A percentile compares a stretch with the other conserved stretches of the same genome.
Evolutionary conservation across 345 rosid species (phyloP).

Genomic region (Linum usitatissimum): DNA sequence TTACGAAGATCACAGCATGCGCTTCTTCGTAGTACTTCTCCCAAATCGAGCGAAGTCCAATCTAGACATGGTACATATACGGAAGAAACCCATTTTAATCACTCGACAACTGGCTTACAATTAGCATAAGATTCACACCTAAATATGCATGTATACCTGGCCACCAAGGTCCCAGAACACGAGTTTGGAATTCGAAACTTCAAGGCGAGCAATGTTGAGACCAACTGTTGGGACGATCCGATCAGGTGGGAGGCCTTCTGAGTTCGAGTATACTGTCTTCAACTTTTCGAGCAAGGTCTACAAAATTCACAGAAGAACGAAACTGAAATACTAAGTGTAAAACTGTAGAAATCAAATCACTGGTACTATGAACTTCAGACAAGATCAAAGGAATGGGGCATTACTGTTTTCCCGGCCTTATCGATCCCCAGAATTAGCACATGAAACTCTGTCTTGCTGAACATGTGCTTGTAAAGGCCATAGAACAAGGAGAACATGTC

Average conservation of each 20-base stretch:
- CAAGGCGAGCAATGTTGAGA: conserved; percentile 80
- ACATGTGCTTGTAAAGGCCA: conserved; percentile 79
- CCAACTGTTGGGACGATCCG: conserved; percentile 98
- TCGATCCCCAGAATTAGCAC: conserved; percentile 96
- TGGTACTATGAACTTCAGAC: neutral
- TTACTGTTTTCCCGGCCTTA: conserved; percentile 95
- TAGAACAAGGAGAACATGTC: conserved; percentile 95
- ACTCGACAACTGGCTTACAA: conserved; percentile 2
- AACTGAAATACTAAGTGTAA: neutral
- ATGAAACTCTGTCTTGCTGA: conserved; percentile 82
- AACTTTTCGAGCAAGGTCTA: conserved; percentile 93
- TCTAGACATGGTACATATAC: conserved; percentile 30
- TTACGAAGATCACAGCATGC: conserved; percentile 78
- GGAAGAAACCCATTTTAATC: neutral
- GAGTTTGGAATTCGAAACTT: conserved; percentile 71
- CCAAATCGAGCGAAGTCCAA: conserved; percentile 96
- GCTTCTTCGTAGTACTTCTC: conserved; percentile 99
- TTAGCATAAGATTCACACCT: neutral
- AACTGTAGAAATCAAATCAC: neutral
- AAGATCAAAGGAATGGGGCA: conserved; percentile 3
- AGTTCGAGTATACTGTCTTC: conserved; percentile 65
- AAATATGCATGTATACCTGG: conserved; percentile 40
- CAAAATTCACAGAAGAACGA: conserved; percentile 11
- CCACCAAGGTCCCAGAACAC: conserved; percentile 99
- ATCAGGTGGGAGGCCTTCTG: conserved; percentile 94